Evolutionary conservation across 2,329 filamentous ascomycete species (phyloP).

Genomic region (Myotisia sp.): DNA sequence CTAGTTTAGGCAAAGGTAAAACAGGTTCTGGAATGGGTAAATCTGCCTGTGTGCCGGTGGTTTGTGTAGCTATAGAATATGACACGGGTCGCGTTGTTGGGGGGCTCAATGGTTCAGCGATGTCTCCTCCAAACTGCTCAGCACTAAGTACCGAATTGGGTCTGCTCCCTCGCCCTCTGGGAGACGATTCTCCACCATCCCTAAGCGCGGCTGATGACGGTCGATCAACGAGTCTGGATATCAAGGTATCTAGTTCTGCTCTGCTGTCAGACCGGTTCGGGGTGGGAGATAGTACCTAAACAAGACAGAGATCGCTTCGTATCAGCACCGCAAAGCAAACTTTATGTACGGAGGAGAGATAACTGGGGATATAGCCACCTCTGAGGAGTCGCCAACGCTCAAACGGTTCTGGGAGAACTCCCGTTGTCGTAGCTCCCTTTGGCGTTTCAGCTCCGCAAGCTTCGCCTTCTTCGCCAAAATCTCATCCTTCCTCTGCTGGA

Average conservation of each 20-base stretch:
- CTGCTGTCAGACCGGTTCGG: constrained; percentile 51
- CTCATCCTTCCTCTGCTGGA: constrained; percentile 76
- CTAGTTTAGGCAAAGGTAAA: constrained; percentile 53
- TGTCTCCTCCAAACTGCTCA: constrained; percentile 64
- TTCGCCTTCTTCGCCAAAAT: constrained; percentile 94
- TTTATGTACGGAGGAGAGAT: neutral
- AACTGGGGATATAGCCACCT: constrained; percentile 42
- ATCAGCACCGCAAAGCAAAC: neutral
- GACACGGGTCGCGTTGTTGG: constrained; percentile 27
- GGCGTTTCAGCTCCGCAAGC: constrained; percentile 87
- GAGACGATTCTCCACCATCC: constrained; percentile 33
- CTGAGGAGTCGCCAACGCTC: constrained; percentile 52
- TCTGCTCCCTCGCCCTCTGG: constrained; percentile 46
- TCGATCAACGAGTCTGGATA: constrained; percentile 70
- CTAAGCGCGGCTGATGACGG: constrained; percentile 52
- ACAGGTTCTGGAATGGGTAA: constrained; percentile 70
- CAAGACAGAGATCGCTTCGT: too few relatives aligned
- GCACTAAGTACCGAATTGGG: constrained; percentile 77
- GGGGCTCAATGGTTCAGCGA: constrained; percentile 25
- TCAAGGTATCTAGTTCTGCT: constrained; percentile 69
- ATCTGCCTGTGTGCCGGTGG: constrained; percentile 53
- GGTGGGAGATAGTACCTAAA: constrained; percentile 36
- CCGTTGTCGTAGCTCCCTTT: constrained; percentile 68
- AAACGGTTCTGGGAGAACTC: constrained; percentile 58
- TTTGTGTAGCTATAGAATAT: constrained; percentile 46